Evolutionary conservation across 495 filamentous ascomycete genomes (phyloP).

Genomic region (Sphaerosporella brunnea): DNA sequence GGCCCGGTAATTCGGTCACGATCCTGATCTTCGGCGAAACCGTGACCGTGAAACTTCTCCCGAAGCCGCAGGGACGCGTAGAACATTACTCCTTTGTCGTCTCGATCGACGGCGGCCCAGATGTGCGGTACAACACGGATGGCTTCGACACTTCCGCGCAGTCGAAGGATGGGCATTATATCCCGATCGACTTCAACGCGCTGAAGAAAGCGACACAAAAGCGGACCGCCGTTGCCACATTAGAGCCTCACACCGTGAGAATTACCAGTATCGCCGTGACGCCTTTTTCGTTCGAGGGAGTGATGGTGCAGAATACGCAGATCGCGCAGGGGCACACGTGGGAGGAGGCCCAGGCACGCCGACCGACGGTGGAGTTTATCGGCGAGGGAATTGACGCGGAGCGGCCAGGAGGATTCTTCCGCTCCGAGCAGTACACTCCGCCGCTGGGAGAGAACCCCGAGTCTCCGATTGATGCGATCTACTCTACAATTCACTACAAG

Average conservation of each 20-base stretch:
- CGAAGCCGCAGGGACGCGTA: slow-evolving; percentile 11
- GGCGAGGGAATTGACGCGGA: slow-evolving; percentile 16
- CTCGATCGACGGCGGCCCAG: slow-evolving; percentile 13
- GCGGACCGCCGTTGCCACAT: background rate
- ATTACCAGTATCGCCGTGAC: slow-evolving; percentile 13
- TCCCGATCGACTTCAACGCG: slow-evolving; percentile 1
- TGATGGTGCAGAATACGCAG: slow-evolving; percentile 10
- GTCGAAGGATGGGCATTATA: background rate
- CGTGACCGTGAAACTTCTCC: slow-evolving; percentile 11
- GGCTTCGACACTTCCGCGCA: slow-evolving; percentile 13
- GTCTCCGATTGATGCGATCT: slow-evolving; percentile 1
- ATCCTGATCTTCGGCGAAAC: slow-evolving; percentile 14
- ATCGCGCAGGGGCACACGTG: slow-evolving; percentile 14
- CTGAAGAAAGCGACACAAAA: background rate
- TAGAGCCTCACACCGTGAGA: slow-evolving; percentile 14
- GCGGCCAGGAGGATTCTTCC: slow-evolving; percentile 8
- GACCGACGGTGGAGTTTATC: slow-evolving; percentile 18
- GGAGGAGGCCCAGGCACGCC: slow-evolving; percentile 10
- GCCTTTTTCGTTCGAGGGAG: slow-evolving; percentile 15
- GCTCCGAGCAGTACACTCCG: background rate
- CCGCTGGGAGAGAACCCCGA: background rate
- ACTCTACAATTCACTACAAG: slow-evolving; percentile 11
- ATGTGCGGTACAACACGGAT: slow-evolving; percentile 14
- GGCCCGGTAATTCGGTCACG: slow-evolving; percentile 20
- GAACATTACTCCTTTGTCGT: slow-evolving; percentile 20